These are phyloP conservation scores for Leccinellum luteum DNA, from an alignment of 768 basidiomycete species.

Conservation along the genomic window DNA sequence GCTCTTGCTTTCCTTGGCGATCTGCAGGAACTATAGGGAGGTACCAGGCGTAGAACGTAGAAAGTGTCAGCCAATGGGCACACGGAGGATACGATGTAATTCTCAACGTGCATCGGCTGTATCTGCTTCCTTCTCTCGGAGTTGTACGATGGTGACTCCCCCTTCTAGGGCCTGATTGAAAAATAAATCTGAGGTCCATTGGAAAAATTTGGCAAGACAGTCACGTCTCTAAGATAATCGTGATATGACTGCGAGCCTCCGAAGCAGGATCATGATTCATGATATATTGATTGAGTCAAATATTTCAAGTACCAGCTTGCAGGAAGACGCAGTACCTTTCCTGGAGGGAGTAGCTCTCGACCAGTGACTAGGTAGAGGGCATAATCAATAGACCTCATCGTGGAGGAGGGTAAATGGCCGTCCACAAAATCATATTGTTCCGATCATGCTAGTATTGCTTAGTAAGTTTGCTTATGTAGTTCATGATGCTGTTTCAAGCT, in stretches of 20 bases:
- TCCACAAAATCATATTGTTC: too few species aligned
- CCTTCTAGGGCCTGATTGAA: conserved; percentile 66
- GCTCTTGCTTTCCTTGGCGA: conserved; percentile 65
- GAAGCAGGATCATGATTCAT: conserved; percentile 2
- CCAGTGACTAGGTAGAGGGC: conserved; percentile 89
- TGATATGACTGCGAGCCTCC: conserved; percentile 54
- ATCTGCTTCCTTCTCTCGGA: conserved; percentile 82
- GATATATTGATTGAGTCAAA: neutral
- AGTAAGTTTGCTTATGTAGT: too few species aligned
- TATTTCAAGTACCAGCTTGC: neutral
- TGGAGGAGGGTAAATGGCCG: neutral
- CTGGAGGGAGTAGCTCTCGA: conserved; percentile 68
- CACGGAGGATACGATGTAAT: neutral
- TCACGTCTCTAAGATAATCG: conserved; percentile 44
- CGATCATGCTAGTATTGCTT: too few species aligned
- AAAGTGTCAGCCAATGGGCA: neutral
- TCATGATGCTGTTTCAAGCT: too few species aligned
- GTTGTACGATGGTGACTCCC: conserved; percentile 87
- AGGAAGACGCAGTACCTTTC: conserved; percentile 51
- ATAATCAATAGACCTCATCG: conserved; percentile 44
- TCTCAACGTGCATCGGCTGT: conserved; percentile 64
- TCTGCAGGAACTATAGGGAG: conserved; percentile 61
- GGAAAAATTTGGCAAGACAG: neutral
- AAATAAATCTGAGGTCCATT: conserved; percentile 38
- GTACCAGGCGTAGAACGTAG: neutral